phyloP scores from a whole-genome alignment of 2,329 filamentous ascomycete species.

The Alternaria postmessia region DNA sequence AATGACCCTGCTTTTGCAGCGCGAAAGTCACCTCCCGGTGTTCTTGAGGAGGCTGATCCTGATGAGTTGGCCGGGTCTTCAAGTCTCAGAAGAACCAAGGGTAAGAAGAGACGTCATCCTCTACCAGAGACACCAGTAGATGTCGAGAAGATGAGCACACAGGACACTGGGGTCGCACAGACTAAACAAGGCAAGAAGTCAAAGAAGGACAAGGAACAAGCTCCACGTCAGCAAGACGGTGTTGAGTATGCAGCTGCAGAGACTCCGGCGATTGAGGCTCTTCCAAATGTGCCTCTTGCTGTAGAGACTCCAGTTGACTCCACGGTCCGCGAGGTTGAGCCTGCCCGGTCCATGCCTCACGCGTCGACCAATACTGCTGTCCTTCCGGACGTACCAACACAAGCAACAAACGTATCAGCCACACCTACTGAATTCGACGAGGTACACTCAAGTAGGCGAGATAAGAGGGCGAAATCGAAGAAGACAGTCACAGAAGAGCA shows the following conservation, averaged over 20 bases:
- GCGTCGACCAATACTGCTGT: background rate
- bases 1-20: constrained; percentile 49
- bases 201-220: constrained; percentile 41
- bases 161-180: constrained; percentile 14
- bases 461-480: constrained; percentile 31
- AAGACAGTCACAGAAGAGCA: constrained; percentile 17
- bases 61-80: constrained; percentile 47
- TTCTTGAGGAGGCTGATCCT: constrained; percentile 48
- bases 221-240: constrained; percentile 39
- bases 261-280: constrained; percentile 46
- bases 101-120: constrained; percentile 51
- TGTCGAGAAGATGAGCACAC: background rate
- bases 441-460: constrained; percentile 31
- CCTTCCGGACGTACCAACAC: background rate
- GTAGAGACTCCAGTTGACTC: constrained; percentile 42
- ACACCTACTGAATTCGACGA: constrained; percentile 18
- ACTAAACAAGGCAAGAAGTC: constrained; percentile 40
- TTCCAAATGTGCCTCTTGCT: constrained; percentile 40
- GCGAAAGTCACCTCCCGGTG: constrained; percentile 42
- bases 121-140: constrained; percentile 16
- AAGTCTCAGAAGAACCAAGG: constrained; percentile 57
- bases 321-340: constrained; percentile 29
- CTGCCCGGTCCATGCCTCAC: constrained; percentile 15
- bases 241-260: constrained; percentile 36
- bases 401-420: background rate